Evolutionary conservation across 768 basidiomycete species (phyloP).

Genomic region (Cystofilobasidium ferigula): DNA sequence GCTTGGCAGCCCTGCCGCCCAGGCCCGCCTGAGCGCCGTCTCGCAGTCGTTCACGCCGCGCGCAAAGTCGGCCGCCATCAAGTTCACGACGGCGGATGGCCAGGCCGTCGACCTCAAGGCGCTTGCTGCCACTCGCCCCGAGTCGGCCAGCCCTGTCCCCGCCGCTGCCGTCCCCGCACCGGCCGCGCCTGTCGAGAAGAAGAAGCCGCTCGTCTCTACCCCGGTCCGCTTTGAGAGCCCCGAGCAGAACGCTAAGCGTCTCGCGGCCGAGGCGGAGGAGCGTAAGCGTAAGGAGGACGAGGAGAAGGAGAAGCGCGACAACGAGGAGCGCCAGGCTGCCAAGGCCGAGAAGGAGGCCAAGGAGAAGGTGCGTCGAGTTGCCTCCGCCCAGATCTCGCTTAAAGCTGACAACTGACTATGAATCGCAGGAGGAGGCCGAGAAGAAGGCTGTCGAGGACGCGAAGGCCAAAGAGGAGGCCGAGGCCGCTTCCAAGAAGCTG

Average conservation of each 20-base stretch:
- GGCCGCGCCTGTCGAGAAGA: slow-evolving; percentile 48
- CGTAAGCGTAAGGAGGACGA: slow-evolving; percentile 37
- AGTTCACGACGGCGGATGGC: slow-evolving; percentile 51
- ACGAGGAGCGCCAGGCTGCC: slow-evolving; percentile 38
- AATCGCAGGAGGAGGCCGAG: slow-evolving; percentile 25
- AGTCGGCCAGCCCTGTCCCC: slow-evolving; percentile 31
- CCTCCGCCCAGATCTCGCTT: slow-evolving; percentile 31
- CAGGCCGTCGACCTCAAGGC: slow-evolving; percentile 52
- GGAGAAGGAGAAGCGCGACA: slow-evolving; percentile 41
- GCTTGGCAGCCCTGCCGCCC: slow-evolving; percentile 21
- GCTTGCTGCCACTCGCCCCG: slow-evolving; percentile 43
- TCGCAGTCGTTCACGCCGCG: slow-evolving; percentile 38
- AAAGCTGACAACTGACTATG: slow-evolving; percentile 33
- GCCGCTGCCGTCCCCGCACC: slow-evolving; percentile 38
- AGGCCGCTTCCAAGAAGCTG: neutral
- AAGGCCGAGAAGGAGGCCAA: slow-evolving; percentile 31
- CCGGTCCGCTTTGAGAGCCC: slow-evolving; percentile 21
- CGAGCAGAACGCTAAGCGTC: slow-evolving; percentile 30
- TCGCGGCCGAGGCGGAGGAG: slow-evolving; percentile 39
- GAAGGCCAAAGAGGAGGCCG: neutral
- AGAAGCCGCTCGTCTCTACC: slow-evolving; percentile 35
- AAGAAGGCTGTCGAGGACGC: slow-evolving; percentile 14
- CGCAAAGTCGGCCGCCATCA: slow-evolving; percentile 41
- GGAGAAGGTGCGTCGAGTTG: slow-evolving; percentile 29
- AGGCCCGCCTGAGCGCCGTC: slow-evolving; percentile 25